Base-by-base conservation (phyloP, 805 yeast species). In the Myxozyma vanderwaltii region DNA sequence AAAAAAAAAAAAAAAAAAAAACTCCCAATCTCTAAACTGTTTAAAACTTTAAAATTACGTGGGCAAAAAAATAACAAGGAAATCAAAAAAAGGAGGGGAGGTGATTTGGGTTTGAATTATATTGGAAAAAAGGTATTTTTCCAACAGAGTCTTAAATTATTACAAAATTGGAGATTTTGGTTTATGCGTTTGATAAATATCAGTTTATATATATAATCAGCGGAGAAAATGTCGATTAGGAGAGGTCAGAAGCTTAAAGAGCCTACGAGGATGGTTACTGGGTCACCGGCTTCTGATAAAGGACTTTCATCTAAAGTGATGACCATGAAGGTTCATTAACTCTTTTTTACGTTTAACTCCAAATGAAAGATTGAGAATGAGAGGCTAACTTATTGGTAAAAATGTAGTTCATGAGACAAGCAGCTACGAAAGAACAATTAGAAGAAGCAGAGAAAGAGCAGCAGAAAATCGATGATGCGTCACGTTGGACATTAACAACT, bases 291-390 rank as follows among this genome's bases (percentile, higher is more conserved):
- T 29, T 35, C 61, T 29, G 46, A 51, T 15, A 46, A 41, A 15
- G 71, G 72, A 48, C 74, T 84, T 58, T 86, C 94, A 27, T 82
- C 82, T 67, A 80, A 90, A 68, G 88, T 89, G 67, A 77, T 86
- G 84, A 86, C 86, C 81, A 89, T 89, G 96, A 89, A 89, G 78
- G 85, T 60, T 47, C 23, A 43, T 4, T 41, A 3, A 40, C 12
- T 40, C 38, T 13, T 35, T 3, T 35, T 13, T 15, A 38, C 5
- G 24, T 1, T 5, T 4, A 2, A 35, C n/a, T 35, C 5, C 2
- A 35, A 13, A 35, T 13, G 13, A 35, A 17, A 13, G 13, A 17
- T 21, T 24, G 19, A 15, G 5, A 43, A 2, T n/a, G n/a, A n/a
- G n/a, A n/a, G n/a, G n/a, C n/a, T n/a, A n/a, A n/a, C n/a, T n/a